Percentiles rank a stretch among this genome's conserved stretches.
These are phyloP conservation scores for Halophytophthora polymorphica DNA, from an alignment of 352 stramenopile species.

Conservation along the genomic window DNA sequence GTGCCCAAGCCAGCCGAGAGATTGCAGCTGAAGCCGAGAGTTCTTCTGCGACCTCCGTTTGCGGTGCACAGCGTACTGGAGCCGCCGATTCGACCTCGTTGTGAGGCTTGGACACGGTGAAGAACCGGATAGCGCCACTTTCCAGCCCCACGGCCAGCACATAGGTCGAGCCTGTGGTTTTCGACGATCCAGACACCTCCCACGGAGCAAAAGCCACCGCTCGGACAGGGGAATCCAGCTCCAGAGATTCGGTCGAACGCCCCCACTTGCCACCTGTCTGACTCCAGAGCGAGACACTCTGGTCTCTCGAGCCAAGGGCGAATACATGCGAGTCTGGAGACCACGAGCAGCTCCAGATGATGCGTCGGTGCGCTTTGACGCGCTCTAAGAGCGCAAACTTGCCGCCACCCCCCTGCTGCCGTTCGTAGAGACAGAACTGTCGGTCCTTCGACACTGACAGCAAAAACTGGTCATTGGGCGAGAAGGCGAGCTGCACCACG, in stretches of 20 bases:
- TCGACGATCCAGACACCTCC: not conserved
- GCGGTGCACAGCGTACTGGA: constrained; percentile 7
- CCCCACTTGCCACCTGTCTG: constrained; percentile 18
- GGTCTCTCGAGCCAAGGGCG: constrained; percentile 59
- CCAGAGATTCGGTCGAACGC: constrained; percentile 16
- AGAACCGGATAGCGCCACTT: constrained; percentile 45
- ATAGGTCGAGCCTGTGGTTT: constrained; percentile 10
- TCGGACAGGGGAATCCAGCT: constrained; percentile 45
- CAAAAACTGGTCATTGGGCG: constrained; percentile 52
- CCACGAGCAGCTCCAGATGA: constrained; percentile 82
- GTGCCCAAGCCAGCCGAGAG: constrained; percentile 49
- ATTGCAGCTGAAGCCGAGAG: constrained; percentile 36
- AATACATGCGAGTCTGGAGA: constrained; percentile 55
- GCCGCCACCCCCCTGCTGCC: constrained; percentile 7
- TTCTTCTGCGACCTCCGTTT: constrained; percentile 18
- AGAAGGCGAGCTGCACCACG: constrained; percentile 75
- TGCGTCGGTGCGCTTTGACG: constrained; percentile 71
- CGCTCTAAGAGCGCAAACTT: constrained; percentile 40
- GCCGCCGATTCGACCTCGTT: not conserved
- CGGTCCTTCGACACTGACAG: constrained; percentile 73
- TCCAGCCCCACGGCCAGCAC: constrained; percentile 61
- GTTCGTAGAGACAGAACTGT: constrained; percentile 67
- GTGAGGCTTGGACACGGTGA: constrained; percentile 14
- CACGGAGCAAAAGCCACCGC: constrained; percentile 56
- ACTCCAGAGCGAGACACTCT: constrained; percentile 59